Percentiles rank a stretch among this genome's conserved stretches.
Evolutionary conservation across 2,329 filamentous ascomycete genomes (phyloP).

Genomic region (Botryotinia narcissicola): DNA sequence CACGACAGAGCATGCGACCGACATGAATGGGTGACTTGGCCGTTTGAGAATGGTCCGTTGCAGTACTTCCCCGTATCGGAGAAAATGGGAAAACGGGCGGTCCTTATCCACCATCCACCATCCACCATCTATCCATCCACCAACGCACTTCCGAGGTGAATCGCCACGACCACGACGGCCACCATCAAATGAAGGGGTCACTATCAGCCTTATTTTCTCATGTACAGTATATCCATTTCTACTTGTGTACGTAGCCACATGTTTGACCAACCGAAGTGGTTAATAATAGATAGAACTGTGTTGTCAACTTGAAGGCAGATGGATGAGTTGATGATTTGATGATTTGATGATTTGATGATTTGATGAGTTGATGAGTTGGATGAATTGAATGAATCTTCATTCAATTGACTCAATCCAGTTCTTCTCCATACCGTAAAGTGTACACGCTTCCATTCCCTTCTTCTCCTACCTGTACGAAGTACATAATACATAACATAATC

Average conservation of each 20-base stretch:
- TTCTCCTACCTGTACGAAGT: not conserved
- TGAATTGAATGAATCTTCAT: not conserved
- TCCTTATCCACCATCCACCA: not conserved
- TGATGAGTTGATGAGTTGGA: not conserved
- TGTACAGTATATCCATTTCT: conserved; percentile 5
- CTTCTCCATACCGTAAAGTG: not conserved
- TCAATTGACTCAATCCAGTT: not conserved
- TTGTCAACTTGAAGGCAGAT: conserved; percentile 3
- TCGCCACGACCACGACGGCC: conserved; percentile 2
- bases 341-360: no score
- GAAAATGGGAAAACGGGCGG: not conserved
- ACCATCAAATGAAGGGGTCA: not conserved
- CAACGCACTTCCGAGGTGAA: conserved; percentile 5
- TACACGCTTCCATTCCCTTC: not conserved
- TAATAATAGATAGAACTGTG: conserved; percentile 9
- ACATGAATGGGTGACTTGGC: conserved; percentile 14
- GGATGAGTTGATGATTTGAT: no score
- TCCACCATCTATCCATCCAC: not conserved
- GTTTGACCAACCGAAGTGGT: conserved; percentile 3
- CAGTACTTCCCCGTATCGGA: not conserved
- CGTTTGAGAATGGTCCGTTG: conserved; percentile 14
- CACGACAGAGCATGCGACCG: conserved; percentile 9
- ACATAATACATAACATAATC: not conserved
- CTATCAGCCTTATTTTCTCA: not conserved
- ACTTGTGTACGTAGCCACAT: not conserved